phyloP scores from a whole-genome alignment of 2,329 filamentous ascomycete genomes.

The Claviceps pusilla region DNA sequence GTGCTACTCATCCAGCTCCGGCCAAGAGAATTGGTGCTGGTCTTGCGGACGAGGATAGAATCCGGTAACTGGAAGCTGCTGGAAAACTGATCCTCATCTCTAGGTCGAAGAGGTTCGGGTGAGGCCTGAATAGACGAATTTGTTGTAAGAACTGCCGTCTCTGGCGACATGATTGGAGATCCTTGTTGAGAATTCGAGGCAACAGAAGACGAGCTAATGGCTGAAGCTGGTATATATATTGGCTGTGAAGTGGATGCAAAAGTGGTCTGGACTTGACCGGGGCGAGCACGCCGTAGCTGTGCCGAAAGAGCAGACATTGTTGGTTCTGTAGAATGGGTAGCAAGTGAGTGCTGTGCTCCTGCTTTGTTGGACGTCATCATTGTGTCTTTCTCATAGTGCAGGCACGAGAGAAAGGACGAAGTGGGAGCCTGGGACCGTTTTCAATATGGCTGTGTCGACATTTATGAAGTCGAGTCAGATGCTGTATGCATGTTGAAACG shows the following conservation, averaged over 20 bases:
- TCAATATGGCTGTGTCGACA: conserved; percentile 19
- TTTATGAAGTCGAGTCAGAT: conserved; percentile 22
- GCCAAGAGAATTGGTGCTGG: conserved; percentile 47
- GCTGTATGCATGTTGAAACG: conserved; percentile 21
- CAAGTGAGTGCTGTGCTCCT: conserved; percentile 12
- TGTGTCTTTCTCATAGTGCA: conserved; percentile 9
- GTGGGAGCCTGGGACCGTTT: conserved; percentile 10
- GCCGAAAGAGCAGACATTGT: conserved; percentile 28
- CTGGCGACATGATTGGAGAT: conserved; percentile 44
- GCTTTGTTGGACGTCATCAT: conserved; percentile 12
- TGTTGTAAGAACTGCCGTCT: conserved; percentile 35
- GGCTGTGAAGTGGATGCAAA: conserved; percentile 15
- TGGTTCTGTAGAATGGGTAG: conserved; percentile 15
- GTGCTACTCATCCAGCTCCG: conserved; percentile 43
- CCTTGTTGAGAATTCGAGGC: conserved; percentile 39
- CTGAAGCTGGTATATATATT: conserved; percentile 29
- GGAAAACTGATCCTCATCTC: conserved; percentile 36
- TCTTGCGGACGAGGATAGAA: conserved; percentile 45
- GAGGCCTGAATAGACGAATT: conserved; percentile 52
- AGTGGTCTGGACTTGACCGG: conserved; percentile 33
- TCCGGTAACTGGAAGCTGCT: conserved; percentile 57
- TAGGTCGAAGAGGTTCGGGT: conserved; percentile 45
- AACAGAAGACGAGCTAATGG: conserved; percentile 40
- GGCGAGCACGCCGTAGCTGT: conserved; percentile 27
- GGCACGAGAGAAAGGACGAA: conserved; percentile 12